A percentile compares a stretch with the other conserved stretches of the same genome.
phyloP scores from a whole-genome alignment of 164 flowering plant genomes.

The Aristolochia fimbriata region DNA sequence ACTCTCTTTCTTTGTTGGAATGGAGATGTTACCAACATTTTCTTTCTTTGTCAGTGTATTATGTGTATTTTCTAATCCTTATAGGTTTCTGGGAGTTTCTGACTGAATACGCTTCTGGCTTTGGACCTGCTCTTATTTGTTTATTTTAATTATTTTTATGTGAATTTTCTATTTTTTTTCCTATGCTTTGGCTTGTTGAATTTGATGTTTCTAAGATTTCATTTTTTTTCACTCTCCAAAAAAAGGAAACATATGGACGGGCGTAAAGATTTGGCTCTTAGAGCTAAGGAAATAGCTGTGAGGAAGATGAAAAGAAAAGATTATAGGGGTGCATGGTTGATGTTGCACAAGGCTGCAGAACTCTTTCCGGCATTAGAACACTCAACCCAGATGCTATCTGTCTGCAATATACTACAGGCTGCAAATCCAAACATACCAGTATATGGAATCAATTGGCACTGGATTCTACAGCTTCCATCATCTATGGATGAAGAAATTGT shows the following conservation, averaged over 20 bases:
- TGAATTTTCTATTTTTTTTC: too few species aligned
- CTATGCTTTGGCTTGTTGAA: too few species aligned
- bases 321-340: neutral
- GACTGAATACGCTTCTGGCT: too few species aligned
- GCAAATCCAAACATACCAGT: neutral
- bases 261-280: neutral
- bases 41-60: too few species aligned
- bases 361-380: neutral
- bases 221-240: neutral
- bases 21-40: too few species aligned
- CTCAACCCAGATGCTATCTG: neutral
- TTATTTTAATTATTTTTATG: too few species aligned
- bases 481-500: neutral
- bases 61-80: too few species aligned
- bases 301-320: neutral
- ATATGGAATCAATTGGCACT: neutral
- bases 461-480: neutral
- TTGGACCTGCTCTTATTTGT: too few species aligned
- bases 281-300: neutral
- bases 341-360: neutral
- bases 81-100: too few species aligned
- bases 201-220: too few species aligned
- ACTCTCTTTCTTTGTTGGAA: too few species aligned
- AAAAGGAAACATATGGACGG: too few species aligned
- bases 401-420: neutral